Base-by-base conservation (phyloP, 2,329 filamentous ascomycete genomes). In the Laburnicola sp. region DNA sequence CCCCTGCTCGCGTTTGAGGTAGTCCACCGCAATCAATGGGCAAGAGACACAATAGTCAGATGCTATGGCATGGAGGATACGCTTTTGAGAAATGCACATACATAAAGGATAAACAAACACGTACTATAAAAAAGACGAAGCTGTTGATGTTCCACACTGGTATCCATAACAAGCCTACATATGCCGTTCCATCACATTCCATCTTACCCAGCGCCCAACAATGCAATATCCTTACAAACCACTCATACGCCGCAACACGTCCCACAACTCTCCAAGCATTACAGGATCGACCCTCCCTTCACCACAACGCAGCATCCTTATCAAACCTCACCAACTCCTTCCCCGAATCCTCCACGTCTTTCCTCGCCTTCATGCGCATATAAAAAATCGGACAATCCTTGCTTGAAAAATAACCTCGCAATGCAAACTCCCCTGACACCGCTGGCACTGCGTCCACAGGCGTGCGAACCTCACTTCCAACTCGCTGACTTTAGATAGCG, bases 291-390 rank as follows among this genome's bases (percentile, higher is more conserved):
- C n/a, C n/a, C n/a, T 6, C 7, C 2, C 16, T 21, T 53, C 59
- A 86, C 83, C 83, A 86, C 26, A 89, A 83, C 50, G 88, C 86
- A 64, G 85, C 83, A 74, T 96, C 92, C 58, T 86, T 83, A 75
- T 99, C 94, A 75, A 99, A 99, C 63, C 94, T 80, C 62, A 83
- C 83, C 65, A 99, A 74, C 73, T 99, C 94, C 76, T 91, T 95
- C 50, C 92, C 91, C 1, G 87, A 87, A 76, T 99, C 94, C 74
- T 97, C 93, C 34, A 97, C 86, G 72, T 99, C 94, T 80, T 99
- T 99, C 82, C 97, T 96, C 28, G 93, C 93, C 81, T 99, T 99
- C 94, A 99, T 99, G 3, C 94, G 86, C 94, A 99, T 99, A 74
- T 99, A 99, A 75, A 99, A 99, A 67, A 99, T 99, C 1, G 94